A percentile compares a stretch with the other conserved stretches of the same genome.
These are phyloP conservation scores for Coniochaeta ligniaria DNA, from an alignment of 2,329 filamentous ascomycete species.

Conservation along the genomic window DNA sequence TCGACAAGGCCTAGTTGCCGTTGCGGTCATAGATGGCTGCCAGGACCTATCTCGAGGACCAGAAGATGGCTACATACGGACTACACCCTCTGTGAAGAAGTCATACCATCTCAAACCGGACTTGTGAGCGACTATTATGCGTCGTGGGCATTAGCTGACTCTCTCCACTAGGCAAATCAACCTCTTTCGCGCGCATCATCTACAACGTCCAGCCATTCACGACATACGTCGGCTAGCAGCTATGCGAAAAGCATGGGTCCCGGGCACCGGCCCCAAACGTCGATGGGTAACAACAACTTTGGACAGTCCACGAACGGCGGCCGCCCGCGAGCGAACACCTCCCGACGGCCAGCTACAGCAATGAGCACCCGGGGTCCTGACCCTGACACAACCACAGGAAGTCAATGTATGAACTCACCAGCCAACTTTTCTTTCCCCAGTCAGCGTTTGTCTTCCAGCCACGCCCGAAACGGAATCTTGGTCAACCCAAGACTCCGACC, in stretches of 20 bases:
- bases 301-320: conserved; percentile 31
- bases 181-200: conserved; percentile 21
- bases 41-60: neutral
- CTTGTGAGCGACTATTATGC: neutral
- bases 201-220: conserved; percentile 30
- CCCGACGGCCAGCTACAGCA: conserved; percentile 31
- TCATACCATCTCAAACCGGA: neutral
- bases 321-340: conserved; percentile 30
- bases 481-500: conserved; percentile 15
- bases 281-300: conserved; percentile 29
- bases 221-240: conserved; percentile 34
- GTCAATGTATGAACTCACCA: conserved; percentile 28
- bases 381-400: neutral
- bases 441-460: conserved; percentile 8
- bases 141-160: neutral
- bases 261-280: conserved; percentile 44
- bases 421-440: conserved; percentile 6
- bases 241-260: conserved; percentile 53
- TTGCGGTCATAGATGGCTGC: neutral
- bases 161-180: neutral
- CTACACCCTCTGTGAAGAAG: neutral
- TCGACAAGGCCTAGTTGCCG: neutral
- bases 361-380: conserved; percentile 10
- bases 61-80: neutral
- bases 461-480: conserved; percentile 4